These are phyloP conservation scores for Chaetomidium leptoderma DNA, from an alignment of 495 filamentous ascomycete genomes.

Conservation along the genomic window DNA sequence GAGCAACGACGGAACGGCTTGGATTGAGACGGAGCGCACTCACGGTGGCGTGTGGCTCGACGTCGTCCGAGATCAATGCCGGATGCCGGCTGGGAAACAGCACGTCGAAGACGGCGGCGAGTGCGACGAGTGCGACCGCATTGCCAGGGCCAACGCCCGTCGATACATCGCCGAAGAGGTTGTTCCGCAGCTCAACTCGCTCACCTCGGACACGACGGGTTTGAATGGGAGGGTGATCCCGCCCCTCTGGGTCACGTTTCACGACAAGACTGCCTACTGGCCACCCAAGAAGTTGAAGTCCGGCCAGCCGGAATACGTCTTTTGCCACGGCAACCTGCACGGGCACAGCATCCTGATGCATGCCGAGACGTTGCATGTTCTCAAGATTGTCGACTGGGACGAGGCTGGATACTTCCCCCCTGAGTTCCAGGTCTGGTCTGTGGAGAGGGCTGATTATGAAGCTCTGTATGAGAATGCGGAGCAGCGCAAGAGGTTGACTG, in stretches of 20 bases:
- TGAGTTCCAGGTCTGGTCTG: not conserved
- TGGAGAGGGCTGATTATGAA: not conserved
- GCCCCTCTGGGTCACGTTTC: not conserved
- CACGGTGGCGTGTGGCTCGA: not conserved
- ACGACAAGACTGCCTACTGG: not conserved
- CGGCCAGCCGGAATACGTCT: not conserved
- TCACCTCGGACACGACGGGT: not conserved
- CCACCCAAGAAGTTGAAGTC: not conserved
- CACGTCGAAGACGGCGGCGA: not conserved
- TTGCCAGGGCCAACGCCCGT: not conserved
- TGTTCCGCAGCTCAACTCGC: not conserved
- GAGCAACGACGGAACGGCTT: not conserved
- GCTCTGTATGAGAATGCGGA: not conserved
- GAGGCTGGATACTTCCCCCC: not conserved
- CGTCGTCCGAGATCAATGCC: not conserved
- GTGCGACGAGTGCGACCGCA: constrained; percentile 3
- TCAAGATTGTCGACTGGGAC: constrained; percentile 3
- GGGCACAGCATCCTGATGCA: not conserved
- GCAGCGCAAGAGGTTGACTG: not conserved
- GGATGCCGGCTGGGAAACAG: not conserved
- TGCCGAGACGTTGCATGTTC: constrained; percentile 2
- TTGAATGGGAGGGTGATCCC: not conserved
- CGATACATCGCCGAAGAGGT: not conserved
- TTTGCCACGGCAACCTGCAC: constrained; percentile 4
- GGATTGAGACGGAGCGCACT: not conserved